Evolutionary conservation across 305 asterid species (phyloP).

Genomic region (Coffea humblotiana): DNA sequence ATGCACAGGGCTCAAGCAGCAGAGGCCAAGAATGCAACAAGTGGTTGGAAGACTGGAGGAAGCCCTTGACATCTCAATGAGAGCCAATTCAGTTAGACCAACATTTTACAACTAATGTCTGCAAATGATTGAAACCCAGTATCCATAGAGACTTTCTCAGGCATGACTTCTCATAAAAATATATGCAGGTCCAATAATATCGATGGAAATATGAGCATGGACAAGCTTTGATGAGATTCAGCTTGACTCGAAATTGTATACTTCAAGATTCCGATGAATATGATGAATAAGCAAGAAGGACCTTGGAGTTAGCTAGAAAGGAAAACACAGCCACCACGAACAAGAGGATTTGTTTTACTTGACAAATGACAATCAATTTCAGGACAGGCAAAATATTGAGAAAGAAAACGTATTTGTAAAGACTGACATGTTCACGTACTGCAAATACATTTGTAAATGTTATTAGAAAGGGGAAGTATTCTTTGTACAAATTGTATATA

Average conservation of each 20-base stretch:
- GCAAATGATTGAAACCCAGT: background rate
- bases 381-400: background rate
- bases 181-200: background rate
- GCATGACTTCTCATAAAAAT: background rate
- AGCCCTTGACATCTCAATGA: slow-evolving; percentile 48
- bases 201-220: background rate
- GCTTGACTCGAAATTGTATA: background rate
- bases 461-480: background rate
- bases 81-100: slow-evolving; percentile 14
- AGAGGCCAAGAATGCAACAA: slow-evolving; percentile 64
- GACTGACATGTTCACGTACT: background rate
- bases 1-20: slow-evolving; percentile 66
- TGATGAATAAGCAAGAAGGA: background rate
- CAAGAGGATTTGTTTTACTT: background rate
- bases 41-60: slow-evolving; percentile 49
- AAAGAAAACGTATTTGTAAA: background rate
- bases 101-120: background rate
- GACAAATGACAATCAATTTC: background rate
- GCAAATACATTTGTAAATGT: background rate
- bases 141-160: background rate
- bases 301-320: background rate
- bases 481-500: background rate
- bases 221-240: background rate
- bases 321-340: background rate
- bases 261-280: background rate